phyloP scores from a whole-genome alignment of 2,329 filamentous ascomycete genomes.

The Aspergillus fijiensis region DNA sequence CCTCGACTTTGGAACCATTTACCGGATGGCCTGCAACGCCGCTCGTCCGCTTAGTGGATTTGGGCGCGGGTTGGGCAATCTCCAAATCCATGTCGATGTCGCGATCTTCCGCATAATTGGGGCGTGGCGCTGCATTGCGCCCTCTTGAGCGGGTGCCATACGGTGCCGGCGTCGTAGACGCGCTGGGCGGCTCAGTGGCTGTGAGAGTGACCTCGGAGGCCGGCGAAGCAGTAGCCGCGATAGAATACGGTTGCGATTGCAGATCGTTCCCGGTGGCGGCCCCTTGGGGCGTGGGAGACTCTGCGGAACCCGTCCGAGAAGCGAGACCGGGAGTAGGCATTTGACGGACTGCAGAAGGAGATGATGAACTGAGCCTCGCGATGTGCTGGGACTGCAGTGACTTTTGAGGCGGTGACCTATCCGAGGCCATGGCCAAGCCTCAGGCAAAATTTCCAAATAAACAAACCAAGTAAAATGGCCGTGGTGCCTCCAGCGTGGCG shows the following conservation, averaged over 20 bases:
- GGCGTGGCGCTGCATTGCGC: constrained; percentile 74
- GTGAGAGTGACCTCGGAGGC: constrained; percentile 33
- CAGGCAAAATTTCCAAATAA: constrained; percentile 21
- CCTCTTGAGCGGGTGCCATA: constrained; percentile 96
- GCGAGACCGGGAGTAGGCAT: constrained; percentile 39
- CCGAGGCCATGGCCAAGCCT: constrained; percentile 33
- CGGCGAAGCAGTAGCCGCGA: constrained; percentile 46
- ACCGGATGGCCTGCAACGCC: constrained; percentile 25
- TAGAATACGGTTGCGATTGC: constrained; percentile 43
- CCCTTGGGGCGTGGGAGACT: constrained; percentile 21
- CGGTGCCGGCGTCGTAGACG: constrained; percentile 59
- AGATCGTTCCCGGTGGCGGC: constrained; percentile 35
- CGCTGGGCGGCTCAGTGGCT: constrained; percentile 37
- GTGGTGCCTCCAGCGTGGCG: constrained; percentile 22
- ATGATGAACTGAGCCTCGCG: constrained; percentile 28
- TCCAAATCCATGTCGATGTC: constrained; percentile 92
- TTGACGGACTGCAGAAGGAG: constrained; percentile 16
- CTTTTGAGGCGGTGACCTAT: constrained; percentile 30
- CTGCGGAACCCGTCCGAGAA: constrained; percentile 24
- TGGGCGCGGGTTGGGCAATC: constrained; percentile 37
- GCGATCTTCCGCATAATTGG: constrained; percentile 93
- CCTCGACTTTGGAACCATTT: constrained; percentile 37
- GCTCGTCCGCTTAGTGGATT: constrained; percentile 33
- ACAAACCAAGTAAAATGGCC: constrained; percentile 13
- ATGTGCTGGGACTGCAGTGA: constrained; percentile 25